Evolutionary conservation across 768 basidiomycete genomes (phyloP).

Genomic region (Macrolepiota albuminosa): DNA sequence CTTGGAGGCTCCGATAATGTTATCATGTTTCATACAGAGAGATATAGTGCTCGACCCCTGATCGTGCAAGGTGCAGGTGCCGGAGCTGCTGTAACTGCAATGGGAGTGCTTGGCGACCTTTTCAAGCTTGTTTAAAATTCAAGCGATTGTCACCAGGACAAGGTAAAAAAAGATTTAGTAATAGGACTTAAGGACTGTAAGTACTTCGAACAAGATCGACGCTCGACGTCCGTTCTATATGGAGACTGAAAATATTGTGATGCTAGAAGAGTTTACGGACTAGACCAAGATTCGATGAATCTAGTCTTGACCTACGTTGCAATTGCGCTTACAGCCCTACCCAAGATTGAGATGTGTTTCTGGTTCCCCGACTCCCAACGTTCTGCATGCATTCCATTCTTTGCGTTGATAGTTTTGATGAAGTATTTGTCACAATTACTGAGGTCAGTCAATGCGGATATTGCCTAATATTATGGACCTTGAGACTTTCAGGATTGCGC

Average conservation of each 20-base stretch:
- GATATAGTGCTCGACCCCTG: constrained; percentile 84
- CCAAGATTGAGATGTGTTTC: too few species aligned
- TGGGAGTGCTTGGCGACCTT: constrained; percentile 92
- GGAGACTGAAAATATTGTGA: background rate
- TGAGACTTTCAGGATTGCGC: background rate
- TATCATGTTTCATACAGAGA: constrained; percentile 92
- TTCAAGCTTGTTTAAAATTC: constrained; percentile 44
- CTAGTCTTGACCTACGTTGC: background rate
- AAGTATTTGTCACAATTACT: background rate
- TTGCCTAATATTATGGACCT: too few species aligned
- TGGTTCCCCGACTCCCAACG: too few species aligned
- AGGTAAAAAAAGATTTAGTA: background rate
- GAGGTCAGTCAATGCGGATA: background rate
- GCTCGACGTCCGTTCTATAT: background rate
- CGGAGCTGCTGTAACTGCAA: constrained; percentile 97
- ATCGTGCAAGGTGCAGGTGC: constrained; percentile 96
- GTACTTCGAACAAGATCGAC: background rate
- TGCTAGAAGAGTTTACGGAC: background rate
- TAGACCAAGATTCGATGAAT: background rate
- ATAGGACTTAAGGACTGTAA: background rate
- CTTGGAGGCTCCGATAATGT: constrained; percentile 97
- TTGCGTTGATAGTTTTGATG: background rate
- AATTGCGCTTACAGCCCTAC: too few species aligned
- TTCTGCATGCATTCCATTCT: background rate
- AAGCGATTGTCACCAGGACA: background rate